A percentile compares a stretch with the other conserved stretches of the same genome.
Evolutionary conservation across 148 eudicot species (phyloP).

Genomic region (Polygonum aviculare): DNA sequence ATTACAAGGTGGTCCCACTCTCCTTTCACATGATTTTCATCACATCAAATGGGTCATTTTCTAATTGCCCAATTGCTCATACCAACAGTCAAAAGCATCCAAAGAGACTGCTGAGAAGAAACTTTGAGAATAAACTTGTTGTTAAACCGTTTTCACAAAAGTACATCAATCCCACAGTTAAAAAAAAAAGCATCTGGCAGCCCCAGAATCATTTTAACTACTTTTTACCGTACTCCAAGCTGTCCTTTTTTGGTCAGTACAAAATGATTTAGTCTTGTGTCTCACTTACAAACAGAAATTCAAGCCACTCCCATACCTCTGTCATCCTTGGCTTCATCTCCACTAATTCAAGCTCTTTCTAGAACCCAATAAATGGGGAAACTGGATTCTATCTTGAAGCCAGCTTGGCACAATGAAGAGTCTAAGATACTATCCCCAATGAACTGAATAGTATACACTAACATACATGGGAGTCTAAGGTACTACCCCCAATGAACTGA

Average conservation of each 20-base stretch:
- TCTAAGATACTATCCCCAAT: neutral
- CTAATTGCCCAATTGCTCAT: slow-evolving; percentile 8
- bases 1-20: slow-evolving; percentile 11
- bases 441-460: neutral
- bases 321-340: slow-evolving; percentile 1
- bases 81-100: slow-evolving; percentile 7
- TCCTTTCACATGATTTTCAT: slow-evolving; percentile 10
- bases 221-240: slow-evolving; percentile 8
- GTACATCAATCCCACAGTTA: slow-evolving; percentile 8
- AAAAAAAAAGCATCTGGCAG: neutral
- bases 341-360: neutral
- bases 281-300: neutral
- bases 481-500: neutral
- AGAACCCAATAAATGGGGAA: neutral
- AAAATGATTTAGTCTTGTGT: slow-evolving; percentile 1
- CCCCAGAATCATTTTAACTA: slow-evolving; percentile 2
- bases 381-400: neutral
- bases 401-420: neutral
- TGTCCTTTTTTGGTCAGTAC: slow-evolving; percentile 7
- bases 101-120: neutral
- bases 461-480: neutral
- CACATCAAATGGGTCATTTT: slow-evolving; percentile 11
- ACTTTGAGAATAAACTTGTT: neutral
- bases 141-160: neutral
- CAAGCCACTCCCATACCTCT: slow-evolving; percentile 5